A percentile compares a stretch with the other conserved stretches of the same genome.
These are phyloP conservation scores for Salix caprea DNA, from an alignment of 345 rosid genomes.

Conservation along the genomic window DNA sequence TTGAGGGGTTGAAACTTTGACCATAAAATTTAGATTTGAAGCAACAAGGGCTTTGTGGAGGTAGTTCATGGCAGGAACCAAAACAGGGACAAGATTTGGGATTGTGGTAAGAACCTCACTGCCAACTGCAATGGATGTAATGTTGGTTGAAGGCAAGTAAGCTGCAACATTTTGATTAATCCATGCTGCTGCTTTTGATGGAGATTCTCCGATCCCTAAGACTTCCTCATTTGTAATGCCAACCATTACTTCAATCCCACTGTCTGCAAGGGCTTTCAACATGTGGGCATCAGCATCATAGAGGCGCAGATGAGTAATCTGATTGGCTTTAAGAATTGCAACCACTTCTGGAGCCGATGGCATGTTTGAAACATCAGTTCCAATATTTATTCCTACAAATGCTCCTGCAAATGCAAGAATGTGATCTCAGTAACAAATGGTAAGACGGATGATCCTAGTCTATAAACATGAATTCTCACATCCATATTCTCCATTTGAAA, in stretches of 20 bases:
- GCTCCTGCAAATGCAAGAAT: constrained; percentile 48
- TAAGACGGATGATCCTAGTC: neutral
- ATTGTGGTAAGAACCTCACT: constrained; percentile 76
- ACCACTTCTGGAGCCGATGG: constrained; percentile 71
- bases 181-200: constrained; percentile 86
- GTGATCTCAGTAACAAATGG: constrained; percentile 2
- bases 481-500: neutral
- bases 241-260: constrained; percentile 70
- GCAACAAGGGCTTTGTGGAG: constrained; percentile 89
- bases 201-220: constrained; percentile 68
- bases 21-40: constrained; percentile 61
- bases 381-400: constrained; percentile 78
- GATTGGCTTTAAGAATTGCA: constrained; percentile 45
- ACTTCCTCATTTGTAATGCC: constrained; percentile 81
- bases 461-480: neutral
- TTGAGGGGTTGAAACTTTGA: constrained; percentile 83
- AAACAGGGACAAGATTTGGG: constrained; percentile 70
- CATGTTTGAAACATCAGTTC: constrained; percentile 68
- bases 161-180: constrained; percentile 72
- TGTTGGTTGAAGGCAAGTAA: constrained; percentile 81
- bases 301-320: constrained; percentile 83
- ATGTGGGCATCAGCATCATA: constrained; percentile 79
- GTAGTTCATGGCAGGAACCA: constrained; percentile 76
- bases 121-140: constrained; percentile 91
- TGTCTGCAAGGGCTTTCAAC: constrained; percentile 82